These are phyloP conservation scores for Ruellia speciosa DNA, from an alignment of 305 asterid species.

Conservation along the genomic window DNA sequence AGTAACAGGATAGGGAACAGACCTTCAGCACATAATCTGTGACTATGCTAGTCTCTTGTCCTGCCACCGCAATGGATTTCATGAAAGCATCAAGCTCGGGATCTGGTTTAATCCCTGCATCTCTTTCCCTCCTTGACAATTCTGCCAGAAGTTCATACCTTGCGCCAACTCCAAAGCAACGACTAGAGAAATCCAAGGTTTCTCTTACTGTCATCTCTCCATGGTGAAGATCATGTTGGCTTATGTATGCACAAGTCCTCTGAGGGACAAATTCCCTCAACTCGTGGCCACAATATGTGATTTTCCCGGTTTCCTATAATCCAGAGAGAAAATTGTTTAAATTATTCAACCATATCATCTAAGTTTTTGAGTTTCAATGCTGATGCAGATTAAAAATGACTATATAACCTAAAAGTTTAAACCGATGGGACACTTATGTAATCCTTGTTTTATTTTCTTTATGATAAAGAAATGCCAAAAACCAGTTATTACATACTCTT, in stretches of 20 bases:
- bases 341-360: background rate
- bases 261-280: slow-evolving; percentile 36
- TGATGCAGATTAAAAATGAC: background rate
- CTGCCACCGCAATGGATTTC: slow-evolving; percentile 39
- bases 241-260: slow-evolving; percentile 37
- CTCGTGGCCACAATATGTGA: slow-evolving; percentile 42
- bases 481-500: background rate
- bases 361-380: too few relatives aligned
- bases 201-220: slow-evolving; percentile 49
- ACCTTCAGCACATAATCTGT: slow-evolving; percentile 46
- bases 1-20: background rate
- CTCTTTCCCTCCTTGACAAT: slow-evolving; percentile 36
- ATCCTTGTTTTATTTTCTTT: too few relatives aligned
- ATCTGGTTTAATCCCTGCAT: slow-evolving; percentile 35
- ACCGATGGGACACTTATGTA: too few relatives aligned
- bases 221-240: slow-evolving; percentile 43
- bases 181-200: slow-evolving; percentile 35
- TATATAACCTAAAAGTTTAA: background rate
- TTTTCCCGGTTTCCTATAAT: slow-evolving; percentile 22
- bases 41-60: slow-evolving; percentile 32
- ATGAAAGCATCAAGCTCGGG: slow-evolving; percentile 45
- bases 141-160: slow-evolving; percentile 38
- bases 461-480: too few relatives aligned
- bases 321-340: background rate
- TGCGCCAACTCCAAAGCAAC: slow-evolving; percentile 40